Percentiles rank a stretch among this genome's conserved stretches.
phyloP scores from a whole-genome alignment of 805 yeast genomes.

The Metschnikowia bowlesiae region DNA sequence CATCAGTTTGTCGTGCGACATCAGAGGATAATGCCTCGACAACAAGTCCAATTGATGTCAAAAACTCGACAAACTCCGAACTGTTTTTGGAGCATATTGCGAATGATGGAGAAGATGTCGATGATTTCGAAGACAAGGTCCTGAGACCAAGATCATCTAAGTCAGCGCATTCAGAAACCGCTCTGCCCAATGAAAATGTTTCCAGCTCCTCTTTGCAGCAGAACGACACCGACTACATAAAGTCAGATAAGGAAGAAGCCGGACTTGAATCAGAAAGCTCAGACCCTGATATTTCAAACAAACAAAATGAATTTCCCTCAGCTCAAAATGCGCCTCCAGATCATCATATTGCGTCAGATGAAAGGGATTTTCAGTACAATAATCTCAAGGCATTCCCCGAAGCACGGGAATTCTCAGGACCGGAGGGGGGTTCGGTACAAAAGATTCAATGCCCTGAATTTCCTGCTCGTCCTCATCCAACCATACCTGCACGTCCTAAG shows the following conservation, averaged over 20 bases:
- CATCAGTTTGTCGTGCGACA: neutral
- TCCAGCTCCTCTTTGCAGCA: neutral
- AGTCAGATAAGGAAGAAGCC: neutral
- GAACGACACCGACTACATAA: neutral
- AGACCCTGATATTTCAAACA: neutral
- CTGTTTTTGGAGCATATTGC: neutral
- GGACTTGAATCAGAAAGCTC: neutral
- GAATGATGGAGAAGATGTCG: neutral
- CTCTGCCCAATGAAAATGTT: neutral
- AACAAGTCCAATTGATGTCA: neutral
- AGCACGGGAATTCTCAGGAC: neutral
- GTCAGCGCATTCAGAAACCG: neutral
- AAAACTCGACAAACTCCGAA: neutral
- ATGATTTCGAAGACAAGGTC: neutral
- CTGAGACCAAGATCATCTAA: neutral
- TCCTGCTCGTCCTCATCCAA: conserved; percentile 4
- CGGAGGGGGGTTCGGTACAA: neutral
- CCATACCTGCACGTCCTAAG: conserved; percentile 7
- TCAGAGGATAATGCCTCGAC: neutral
- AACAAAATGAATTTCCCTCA: neutral
- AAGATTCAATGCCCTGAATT: neutral
- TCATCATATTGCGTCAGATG: no score
- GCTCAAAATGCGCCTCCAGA: neutral
- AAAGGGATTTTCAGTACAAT: neutral
- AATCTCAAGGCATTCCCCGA: neutral